Evolutionary conservation across 2,329 filamentous ascomycete genomes (phyloP), one percentile per base, ranked within the genome.

Genomic region (Fusarium anguioides): DNA sequence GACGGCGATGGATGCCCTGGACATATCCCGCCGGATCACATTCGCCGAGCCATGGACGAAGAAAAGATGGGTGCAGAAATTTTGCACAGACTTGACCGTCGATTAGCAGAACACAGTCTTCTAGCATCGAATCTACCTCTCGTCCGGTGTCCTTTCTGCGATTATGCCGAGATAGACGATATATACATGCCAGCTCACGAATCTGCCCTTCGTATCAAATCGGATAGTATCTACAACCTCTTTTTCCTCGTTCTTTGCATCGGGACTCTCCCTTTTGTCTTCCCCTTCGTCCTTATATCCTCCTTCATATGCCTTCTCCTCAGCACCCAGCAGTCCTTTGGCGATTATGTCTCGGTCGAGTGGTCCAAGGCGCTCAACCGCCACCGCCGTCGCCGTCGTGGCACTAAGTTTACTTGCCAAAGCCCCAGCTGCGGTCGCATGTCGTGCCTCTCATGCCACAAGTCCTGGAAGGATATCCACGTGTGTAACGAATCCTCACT

Each of bases 151-250:
- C 94, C 94, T 0, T 97, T 96, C 75, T 99, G 95, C 82, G 85
- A 85, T 68, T 99, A 98, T 75, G 93, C 93, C 29, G 96, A 98
- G 81, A 84, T 94, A 24, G 93, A 97, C 77, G 90, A 92, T 55
- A 81, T 91, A 18, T 92, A 92, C 75, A 81, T 90, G 21, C 89
- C 88, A 12, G 79, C 79, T 42, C 78, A 79, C 49, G 83, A 87
- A 56, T 78, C 85, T 23, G 80, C 80, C 23, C 86, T 90, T 75
- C 86, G 82, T 41, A 76, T 92, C 56, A 86, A 86, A 60, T 78
- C 83, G 36, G 81, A 84, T 69, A 83, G 79, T 69, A 66, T 86
- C 40, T 80, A 79, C 68, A 83, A 81, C 61, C 69, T 84, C 45
- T 66, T 81, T 24, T 81, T 90, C 27, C 78, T 91, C 8, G 55